Conservation (phyloP, 257 asterid species). For the Knoxia roxburghii region DNA sequence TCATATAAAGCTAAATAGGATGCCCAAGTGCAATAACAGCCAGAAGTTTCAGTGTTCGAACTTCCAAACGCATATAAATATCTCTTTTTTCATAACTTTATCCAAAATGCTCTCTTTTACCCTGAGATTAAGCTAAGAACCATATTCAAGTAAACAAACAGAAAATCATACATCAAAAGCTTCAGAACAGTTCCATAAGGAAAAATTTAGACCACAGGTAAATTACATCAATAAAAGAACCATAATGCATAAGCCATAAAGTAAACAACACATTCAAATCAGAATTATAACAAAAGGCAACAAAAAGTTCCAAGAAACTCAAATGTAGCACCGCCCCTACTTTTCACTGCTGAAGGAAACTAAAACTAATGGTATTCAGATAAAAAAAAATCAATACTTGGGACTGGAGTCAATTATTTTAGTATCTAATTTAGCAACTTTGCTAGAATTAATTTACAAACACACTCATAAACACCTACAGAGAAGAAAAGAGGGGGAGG, state of each 20-base stretch:
- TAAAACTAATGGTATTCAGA: too few species aligned
- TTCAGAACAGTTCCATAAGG: too few species aligned
- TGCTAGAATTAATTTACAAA: neutral
- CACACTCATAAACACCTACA: neutral
- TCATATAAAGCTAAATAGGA: neutral
- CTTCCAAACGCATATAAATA: neutral
- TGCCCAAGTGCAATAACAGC: neutral
- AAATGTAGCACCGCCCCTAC: neutral
- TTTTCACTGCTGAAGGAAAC: neutral
- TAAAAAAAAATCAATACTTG: neutral
- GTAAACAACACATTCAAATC: neutral
- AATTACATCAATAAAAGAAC: neutral
- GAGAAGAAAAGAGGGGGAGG: neutral
- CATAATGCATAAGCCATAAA: neutral
- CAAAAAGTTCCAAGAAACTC: neutral
- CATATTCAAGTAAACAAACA: neutral
- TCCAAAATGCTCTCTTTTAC: neutral
- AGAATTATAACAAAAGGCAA: neutral
- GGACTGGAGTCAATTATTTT: neutral
- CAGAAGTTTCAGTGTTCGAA: neutral
- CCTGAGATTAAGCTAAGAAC: neutral
- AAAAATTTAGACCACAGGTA: too few species aligned
- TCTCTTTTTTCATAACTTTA: neutral
- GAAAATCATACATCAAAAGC: too few species aligned
- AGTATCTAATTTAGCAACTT: neutral